These are phyloP conservation scores for Colletotrichum liaoningense DNA, from an alignment of 2,329 filamentous ascomycete species.

Conservation along the genomic window DNA sequence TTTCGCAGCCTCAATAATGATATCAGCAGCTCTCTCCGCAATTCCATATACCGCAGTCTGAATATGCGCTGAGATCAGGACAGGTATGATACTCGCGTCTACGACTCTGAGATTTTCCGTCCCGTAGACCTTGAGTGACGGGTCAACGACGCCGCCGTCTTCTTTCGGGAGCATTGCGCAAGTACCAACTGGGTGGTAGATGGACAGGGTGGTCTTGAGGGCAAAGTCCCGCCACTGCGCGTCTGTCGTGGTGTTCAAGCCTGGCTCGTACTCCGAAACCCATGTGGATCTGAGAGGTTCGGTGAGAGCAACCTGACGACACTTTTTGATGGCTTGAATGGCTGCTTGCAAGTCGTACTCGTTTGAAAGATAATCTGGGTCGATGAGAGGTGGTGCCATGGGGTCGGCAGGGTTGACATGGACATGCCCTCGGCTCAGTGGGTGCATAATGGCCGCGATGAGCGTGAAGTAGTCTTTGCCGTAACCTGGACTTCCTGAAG, in stretches of 20 bases:
- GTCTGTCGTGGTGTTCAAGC: constrained; percentile 36
- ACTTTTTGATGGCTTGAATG: constrained; percentile 44
- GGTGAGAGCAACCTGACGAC: constrained; percentile 43
- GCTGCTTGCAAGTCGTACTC: constrained; percentile 42
- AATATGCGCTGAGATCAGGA: constrained; percentile 59
- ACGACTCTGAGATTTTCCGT: constrained; percentile 59
- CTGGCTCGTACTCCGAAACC: constrained; percentile 48
- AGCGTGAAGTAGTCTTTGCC: constrained; percentile 44
- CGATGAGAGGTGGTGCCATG: constrained; percentile 43
- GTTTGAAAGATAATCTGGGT: constrained; percentile 44
- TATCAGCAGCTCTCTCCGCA: constrained; percentile 56
- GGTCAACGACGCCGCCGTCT: constrained; percentile 58
- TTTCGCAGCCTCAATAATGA: constrained; percentile 37
- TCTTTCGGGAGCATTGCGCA: constrained; percentile 57
- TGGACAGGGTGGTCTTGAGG: constrained; percentile 32
- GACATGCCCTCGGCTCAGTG: constrained; percentile 45
- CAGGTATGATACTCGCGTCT: constrained; percentile 61
- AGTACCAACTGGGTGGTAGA: constrained; percentile 57
- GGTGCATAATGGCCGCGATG: constrained; percentile 43
- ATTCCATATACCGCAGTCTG: constrained; percentile 65
- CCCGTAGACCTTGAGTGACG: constrained; percentile 58
- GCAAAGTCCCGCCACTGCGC: constrained; percentile 36
- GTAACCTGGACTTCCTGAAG: constrained; percentile 40
- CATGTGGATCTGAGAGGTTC: constrained; percentile 44
- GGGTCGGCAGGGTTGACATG: constrained; percentile 49